phyloP scores from a whole-genome alignment of 2,329 filamentous ascomycete genomes.

The Sclerotinia subarctica region DNA sequence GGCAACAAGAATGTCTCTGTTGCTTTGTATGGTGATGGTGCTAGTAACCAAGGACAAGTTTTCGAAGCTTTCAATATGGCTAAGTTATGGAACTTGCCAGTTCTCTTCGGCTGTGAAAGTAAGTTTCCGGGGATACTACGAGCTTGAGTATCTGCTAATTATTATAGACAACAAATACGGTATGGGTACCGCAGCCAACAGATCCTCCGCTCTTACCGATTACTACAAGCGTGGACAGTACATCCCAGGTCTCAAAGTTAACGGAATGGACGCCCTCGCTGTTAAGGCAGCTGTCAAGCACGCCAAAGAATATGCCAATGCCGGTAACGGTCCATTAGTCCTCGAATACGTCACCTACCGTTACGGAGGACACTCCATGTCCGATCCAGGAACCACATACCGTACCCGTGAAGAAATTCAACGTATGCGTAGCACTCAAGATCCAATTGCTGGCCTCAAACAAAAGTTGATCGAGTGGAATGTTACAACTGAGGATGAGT shows the following conservation, averaged over 20 bases:
- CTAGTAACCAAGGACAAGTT: conserved; percentile 98
- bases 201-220: conserved; percentile 92
- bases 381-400: conserved; percentile 98
- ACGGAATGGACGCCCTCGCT: conserved; percentile 98
- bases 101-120: conserved; percentile 98
- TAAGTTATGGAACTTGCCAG: conserved; percentile 95
- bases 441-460: conserved; percentile 97
- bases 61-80: conserved; percentile 99
- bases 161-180: conserved; percentile 96
- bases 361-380: conserved; percentile 99
- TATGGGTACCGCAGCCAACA: conserved; percentile 95
- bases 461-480: conserved; percentile 97
- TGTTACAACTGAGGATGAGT: conserved; percentile 86
- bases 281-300: conserved; percentile 96
- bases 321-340: conserved; percentile 88
- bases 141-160: conserved; percentile 6
- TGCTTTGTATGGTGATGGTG: conserved; percentile 95
- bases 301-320: conserved; percentile 80
- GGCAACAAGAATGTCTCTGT: conserved; percentile 82
- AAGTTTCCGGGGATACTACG: conserved; percentile 43
- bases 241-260: conserved; percentile 98
- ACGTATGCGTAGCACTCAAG: conserved; percentile 98
- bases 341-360: conserved; percentile 99
- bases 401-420: conserved; percentile 98
- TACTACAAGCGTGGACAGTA: conserved; percentile 99